These are phyloP conservation scores for Ceriops decandra DNA, from an alignment of 345 rosid species.

Conservation along the genomic window DNA sequence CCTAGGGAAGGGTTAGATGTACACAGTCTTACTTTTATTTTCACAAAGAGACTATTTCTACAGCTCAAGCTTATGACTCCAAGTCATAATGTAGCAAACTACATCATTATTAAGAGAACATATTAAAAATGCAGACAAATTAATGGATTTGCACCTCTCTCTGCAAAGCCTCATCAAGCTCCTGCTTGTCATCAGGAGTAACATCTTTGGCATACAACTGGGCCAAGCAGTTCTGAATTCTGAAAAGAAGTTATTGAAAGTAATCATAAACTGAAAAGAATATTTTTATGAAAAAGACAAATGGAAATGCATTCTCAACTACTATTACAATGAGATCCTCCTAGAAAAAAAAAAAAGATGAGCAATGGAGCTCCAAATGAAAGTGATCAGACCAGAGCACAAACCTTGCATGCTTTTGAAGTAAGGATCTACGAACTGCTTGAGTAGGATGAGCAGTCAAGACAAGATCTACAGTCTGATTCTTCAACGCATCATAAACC, in stretches of 20 bases:
- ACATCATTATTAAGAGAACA: no score
- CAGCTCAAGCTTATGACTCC: no score
- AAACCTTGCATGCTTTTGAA: conserved; percentile 73
- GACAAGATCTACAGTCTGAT: conserved; percentile 96
- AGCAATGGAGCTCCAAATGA: background rate
- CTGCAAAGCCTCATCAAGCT: conserved; percentile 94
- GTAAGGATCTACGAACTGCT: conserved; percentile 84
- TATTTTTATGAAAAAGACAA: background rate
- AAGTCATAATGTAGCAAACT: no score
- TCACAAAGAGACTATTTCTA: no score
- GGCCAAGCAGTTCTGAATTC: conserved; percentile 84
- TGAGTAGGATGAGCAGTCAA: conserved; percentile 99
- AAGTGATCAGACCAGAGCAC: conserved; percentile 5
- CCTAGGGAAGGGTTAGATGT: no score
- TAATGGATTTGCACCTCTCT: conserved; percentile 57
- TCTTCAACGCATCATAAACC: conserved; percentile 87
- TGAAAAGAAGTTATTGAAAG: conserved; percentile 20
- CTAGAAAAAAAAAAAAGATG: conserved; percentile 6
- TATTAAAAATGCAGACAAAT: background rate
- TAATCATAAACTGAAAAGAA: background rate
- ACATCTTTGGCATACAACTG: conserved; percentile 91
- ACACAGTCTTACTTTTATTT: no score
- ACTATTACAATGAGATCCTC: background rate
- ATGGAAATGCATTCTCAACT: background rate
- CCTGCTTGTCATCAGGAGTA: conserved; percentile 98